Evolutionary conservation across 306 rosid genomes (phyloP).

Genomic region (Medicago ruthenica): DNA sequence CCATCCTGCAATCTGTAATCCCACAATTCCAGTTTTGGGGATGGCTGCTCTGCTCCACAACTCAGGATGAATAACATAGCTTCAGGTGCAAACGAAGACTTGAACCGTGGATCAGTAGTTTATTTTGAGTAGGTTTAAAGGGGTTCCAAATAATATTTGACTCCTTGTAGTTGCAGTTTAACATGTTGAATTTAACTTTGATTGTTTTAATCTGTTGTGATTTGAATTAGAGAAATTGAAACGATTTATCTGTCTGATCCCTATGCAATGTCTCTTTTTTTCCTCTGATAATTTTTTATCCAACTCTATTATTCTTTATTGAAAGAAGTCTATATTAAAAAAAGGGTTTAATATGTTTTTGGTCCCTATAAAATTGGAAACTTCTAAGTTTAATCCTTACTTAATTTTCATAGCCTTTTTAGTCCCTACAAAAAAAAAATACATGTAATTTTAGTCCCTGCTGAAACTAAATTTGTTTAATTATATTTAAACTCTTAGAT

Average conservation of each 20-base stretch:
- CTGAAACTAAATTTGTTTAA: no score
- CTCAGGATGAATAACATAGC: background rate
- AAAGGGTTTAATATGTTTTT: no score
- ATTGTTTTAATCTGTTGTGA: background rate
- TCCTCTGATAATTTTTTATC: background rate
- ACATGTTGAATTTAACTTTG: conserved; percentile 24
- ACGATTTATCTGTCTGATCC: background rate
- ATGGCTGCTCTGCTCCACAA: background rate
- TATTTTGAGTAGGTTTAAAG: conserved; percentile 27
- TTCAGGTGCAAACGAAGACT: background rate
- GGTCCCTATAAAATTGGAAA: no score
- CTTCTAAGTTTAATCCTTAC: no score
- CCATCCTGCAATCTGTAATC: background rate
- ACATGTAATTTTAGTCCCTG: no score
- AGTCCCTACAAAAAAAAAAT: no score
- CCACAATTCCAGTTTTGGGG: background rate
- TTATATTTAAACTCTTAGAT: no score
- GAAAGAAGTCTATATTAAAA: background rate
- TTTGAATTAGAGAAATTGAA: conserved; percentile 10
- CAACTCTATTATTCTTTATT: background rate
- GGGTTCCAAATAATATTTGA: conserved; percentile 14
- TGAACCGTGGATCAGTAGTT: background rate
- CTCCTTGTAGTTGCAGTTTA: conserved; percentile 8
- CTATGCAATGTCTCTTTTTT: background rate
- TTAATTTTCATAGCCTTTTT: no score